These are phyloP conservation scores for Cutaneotrichosporon cyanovorans DNA, from an alignment of 1,284 basidiomycete genomes.

Conservation along the genomic window DNA sequence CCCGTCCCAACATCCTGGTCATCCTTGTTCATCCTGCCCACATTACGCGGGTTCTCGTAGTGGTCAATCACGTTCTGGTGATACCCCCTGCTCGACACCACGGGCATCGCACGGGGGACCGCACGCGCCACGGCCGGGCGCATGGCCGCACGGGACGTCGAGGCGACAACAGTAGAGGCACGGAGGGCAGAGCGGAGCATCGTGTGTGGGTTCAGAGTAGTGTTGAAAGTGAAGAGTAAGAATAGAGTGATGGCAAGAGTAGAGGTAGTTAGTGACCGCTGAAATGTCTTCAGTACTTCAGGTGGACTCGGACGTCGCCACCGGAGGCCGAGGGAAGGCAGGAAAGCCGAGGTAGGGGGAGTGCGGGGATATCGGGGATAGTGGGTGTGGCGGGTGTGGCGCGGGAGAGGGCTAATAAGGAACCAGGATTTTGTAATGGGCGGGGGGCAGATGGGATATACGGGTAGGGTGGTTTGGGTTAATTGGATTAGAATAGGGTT, in stretches of 20 bases:
- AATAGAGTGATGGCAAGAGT: background rate
- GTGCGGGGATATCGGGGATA: too few species aligned
- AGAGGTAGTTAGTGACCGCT: conserved; percentile 2
- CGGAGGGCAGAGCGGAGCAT: conserved; percentile 30
- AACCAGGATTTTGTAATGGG: too few species aligned
- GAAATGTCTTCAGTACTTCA: too few species aligned
- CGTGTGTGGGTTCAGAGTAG: conserved; percentile 1
- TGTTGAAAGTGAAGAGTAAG: background rate
- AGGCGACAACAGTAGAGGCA: conserved; percentile 22
- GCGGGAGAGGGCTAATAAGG: too few species aligned
- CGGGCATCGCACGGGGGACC: conserved; percentile 14
- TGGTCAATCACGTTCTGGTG: conserved; percentile 93
- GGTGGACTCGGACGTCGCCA: too few species aligned
- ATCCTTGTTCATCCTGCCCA: conserved; percentile 49
- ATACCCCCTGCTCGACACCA: conserved; percentile 54
- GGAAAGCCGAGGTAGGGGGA: too few species aligned
- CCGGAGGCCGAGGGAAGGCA: too few species aligned
- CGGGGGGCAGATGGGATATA: too few species aligned
- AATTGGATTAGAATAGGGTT: too few species aligned
- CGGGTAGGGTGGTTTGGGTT: too few species aligned
- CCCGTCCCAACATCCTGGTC: conserved; percentile 68
- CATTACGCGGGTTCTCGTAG: conserved; percentile 91
- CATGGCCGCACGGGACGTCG: conserved; percentile 19
- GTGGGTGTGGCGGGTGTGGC: too few species aligned
- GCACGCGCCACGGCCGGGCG: conserved; percentile 16